Percentiles rank a stretch among this genome's conserved stretches.
Conservation (phyloP, 129 eudicot genomes). For the Artemisia annua region DNA sequence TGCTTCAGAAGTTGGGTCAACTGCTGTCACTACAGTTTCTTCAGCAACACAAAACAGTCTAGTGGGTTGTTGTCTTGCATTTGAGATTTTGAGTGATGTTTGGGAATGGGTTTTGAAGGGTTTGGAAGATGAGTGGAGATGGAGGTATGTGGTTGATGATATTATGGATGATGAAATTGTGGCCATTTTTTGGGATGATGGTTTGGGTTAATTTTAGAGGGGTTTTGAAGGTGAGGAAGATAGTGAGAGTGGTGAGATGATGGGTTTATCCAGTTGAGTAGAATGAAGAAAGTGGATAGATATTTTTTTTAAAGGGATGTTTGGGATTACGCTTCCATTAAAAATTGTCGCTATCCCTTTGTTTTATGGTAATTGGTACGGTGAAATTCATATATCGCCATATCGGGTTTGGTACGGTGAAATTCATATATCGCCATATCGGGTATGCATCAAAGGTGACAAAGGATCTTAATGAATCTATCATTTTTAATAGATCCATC, state of each 20-base stretch:
- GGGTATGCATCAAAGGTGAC: too few species aligned
- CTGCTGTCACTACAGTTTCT: slow-evolving; percentile 44
- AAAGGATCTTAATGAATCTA: too few species aligned
- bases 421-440: too few species aligned
- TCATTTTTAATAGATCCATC: too few species aligned
- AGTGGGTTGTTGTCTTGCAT: slow-evolving; percentile 35
- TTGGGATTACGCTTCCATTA: too few species aligned
- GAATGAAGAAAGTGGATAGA: slow-evolving; percentile 14
- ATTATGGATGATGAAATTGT: slow-evolving; percentile 55
- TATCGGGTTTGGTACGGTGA: too few species aligned
- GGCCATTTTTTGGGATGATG: slow-evolving; percentile 34
- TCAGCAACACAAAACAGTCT: slow-evolving; percentile 49
- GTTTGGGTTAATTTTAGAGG: not conserved
- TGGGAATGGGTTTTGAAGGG: slow-evolving; percentile 40
- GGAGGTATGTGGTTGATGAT: slow-evolving; percentile 51
- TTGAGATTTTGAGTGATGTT: slow-evolving; percentile 24
- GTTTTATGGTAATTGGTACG: too few species aligned
- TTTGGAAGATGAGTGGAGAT: slow-evolving; percentile 37
- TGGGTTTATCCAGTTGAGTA: slow-evolving; percentile 45
- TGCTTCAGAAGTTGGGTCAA: slow-evolving; percentile 61
- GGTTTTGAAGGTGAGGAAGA: slow-evolving; percentile 5
- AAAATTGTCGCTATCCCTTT: too few species aligned
- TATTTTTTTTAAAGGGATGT: not conserved
- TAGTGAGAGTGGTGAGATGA: slow-evolving; percentile 1
- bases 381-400: too few species aligned